Conservation (phyloP, 352 stramenopile species). For the Pythium apleroticum region DNA sequence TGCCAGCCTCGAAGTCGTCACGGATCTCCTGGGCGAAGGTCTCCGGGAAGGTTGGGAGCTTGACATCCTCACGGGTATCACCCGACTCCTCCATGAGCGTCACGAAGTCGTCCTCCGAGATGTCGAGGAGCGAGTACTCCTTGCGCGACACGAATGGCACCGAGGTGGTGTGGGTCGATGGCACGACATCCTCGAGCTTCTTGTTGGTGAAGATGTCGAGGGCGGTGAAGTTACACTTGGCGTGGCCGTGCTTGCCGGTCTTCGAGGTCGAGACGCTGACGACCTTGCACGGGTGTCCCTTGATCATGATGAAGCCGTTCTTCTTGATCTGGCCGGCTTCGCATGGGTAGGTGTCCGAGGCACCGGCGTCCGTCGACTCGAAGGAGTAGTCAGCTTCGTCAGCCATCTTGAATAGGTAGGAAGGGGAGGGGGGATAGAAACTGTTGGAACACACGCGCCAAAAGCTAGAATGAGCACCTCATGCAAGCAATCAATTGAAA, state of each 20-base stretch:
- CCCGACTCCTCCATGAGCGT: slow-evolving; percentile 98
- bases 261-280: slow-evolving; percentile 99
- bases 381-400: slow-evolving; percentile 80
- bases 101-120: slow-evolving; percentile 97
- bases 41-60: slow-evolving; percentile 95
- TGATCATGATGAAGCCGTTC: slow-evolving; percentile 99
- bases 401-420: slow-evolving; percentile 36
- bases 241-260: slow-evolving; percentile 99
- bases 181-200: slow-evolving; percentile 99
- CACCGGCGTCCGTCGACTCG: slow-evolving; percentile 95
- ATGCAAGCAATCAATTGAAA: too few species aligned
- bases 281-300: slow-evolving; percentile 98
- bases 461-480: slow-evolving; percentile 5
- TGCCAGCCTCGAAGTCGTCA: slow-evolving; percentile 95
- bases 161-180: slow-evolving; percentile 98
- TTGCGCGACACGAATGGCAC: slow-evolving; percentile 96
- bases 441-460: slow-evolving; percentile 7
- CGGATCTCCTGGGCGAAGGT: slow-evolving; percentile 96
- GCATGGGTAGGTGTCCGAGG: slow-evolving; percentile 96
- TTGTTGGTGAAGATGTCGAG: slow-evolving; percentile 99
- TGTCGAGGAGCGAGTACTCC: slow-evolving; percentile 99
- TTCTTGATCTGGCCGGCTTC: slow-evolving; percentile 99
- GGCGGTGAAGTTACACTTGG: slow-evolving; percentile 99
- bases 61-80: slow-evolving; percentile 98
- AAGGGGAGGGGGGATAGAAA: slow-evolving; percentile 17